Evolutionary conservation across 257 asterid species (phyloP).

Genomic region (Pogostemon cablin): DNA sequence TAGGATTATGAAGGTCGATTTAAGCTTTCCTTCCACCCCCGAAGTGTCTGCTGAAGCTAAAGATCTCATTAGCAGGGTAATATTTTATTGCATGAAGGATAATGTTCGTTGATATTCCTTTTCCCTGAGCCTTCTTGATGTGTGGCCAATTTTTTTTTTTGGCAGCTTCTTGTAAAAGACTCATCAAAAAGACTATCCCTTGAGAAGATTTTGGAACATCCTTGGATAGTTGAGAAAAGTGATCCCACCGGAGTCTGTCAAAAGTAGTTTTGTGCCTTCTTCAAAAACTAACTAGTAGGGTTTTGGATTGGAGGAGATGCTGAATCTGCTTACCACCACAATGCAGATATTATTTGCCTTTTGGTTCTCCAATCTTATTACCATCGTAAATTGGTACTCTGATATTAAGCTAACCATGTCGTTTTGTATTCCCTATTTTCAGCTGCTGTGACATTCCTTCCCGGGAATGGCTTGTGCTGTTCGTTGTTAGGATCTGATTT

Average conservation of each 20-base stretch:
- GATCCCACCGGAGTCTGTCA: constrained; percentile 50
- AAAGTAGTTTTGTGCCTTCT: constrained; percentile 28
- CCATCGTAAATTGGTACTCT: background rate
- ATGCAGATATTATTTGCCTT: background rate
- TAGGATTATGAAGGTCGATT: constrained; percentile 91
- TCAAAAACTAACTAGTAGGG: constrained; percentile 9
- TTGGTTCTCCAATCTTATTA: background rate
- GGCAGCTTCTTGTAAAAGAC: constrained; percentile 93
- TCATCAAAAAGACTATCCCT: constrained; percentile 84
- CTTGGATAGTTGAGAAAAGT: constrained; percentile 76
- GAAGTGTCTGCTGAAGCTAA: constrained; percentile 65
- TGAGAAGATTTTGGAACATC: constrained; percentile 74
- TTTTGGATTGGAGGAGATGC: constrained; percentile 1
- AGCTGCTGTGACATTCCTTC: constrained; percentile 2
- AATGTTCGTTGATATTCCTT: background rate
- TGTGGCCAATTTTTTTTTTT: background rate
- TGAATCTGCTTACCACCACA: background rate
- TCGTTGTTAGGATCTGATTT: background rate
- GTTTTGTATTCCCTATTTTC: constrained; percentile 5
- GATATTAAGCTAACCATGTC: constrained; percentile 9
- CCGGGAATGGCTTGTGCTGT: background rate
- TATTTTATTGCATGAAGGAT: constrained; percentile 4
- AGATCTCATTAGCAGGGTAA: constrained; percentile 79
- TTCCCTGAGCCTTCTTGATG: constrained; percentile 19
- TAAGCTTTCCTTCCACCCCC: constrained; percentile 77